Evolutionary conservation across 805 yeast genomes (phyloP).

Genomic region (Candida ovalis): DNA sequence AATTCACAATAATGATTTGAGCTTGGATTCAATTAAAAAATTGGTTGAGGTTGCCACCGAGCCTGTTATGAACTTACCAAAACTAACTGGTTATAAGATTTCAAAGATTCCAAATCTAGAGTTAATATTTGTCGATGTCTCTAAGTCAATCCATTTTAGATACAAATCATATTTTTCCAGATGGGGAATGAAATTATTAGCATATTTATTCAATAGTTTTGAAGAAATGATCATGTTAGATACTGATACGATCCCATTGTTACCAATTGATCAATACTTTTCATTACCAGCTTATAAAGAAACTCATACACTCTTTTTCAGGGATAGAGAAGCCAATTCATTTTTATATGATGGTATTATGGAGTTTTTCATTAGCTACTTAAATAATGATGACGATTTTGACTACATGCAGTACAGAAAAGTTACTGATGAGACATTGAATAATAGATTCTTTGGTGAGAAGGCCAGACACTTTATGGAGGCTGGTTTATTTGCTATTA

Average conservation of each 20-base stretch:
- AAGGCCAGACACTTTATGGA: conserved; percentile 44
- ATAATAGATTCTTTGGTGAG: conserved; percentile 40
- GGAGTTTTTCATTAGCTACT: conserved; percentile 41
- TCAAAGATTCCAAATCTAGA: conserved; percentile 24
- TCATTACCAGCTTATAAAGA: conserved; percentile 32
- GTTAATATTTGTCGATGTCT: conserved; percentile 32
- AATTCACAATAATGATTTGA: conserved; percentile 40
- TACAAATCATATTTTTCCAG: conserved; percentile 24
- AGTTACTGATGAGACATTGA: conserved; percentile 32
- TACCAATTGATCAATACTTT: conserved; percentile 36
- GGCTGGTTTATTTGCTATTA: conserved; percentile 44
- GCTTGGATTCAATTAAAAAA: conserved; percentile 29
- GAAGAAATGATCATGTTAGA: conserved; percentile 53
- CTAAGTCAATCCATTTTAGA: conserved; percentile 22
- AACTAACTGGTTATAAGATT: conserved; percentile 16
- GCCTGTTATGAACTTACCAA: conserved; percentile 27
- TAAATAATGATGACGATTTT: conserved; percentile 42
- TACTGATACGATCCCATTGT: conserved; percentile 44
- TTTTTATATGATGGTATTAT: conserved; percentile 38
- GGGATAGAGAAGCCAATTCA: conserved; percentile 42
- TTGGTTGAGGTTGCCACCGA: conserved; percentile 35
- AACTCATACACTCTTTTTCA: conserved; percentile 43
- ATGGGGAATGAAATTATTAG: conserved; percentile 47
- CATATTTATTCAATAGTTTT: conserved; percentile 53
- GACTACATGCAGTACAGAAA: conserved; percentile 35